phyloP scores from a whole-genome alignment of 2,329 filamentous ascomycete genomes.

The Hirsutella rhossiliensis region DNA sequence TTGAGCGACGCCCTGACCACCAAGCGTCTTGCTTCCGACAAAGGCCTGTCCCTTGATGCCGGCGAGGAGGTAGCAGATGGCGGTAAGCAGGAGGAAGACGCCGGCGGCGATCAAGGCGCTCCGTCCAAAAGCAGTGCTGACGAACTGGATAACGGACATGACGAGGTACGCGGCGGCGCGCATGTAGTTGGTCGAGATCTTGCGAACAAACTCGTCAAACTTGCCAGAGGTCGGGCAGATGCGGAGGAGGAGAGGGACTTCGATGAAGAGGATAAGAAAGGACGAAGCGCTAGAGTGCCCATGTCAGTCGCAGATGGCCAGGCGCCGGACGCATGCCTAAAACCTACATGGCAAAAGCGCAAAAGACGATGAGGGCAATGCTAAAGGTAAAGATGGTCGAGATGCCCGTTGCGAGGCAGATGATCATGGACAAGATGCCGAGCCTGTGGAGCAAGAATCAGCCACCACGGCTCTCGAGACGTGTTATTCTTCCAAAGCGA shows the following conservation, averaged over 20 bases:
- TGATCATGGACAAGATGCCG: constrained; percentile 57
- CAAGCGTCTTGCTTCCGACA: constrained; percentile 89
- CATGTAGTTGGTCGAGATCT: constrained; percentile 93
- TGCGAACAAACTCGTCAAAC: constrained; percentile 84
- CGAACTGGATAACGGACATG: constrained; percentile 77
- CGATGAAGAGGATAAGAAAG: constrained; percentile 70
- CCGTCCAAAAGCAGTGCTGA: constrained; percentile 53
- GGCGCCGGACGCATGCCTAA: too few relatives aligned
- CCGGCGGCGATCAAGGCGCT: constrained; percentile 79
- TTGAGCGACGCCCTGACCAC: constrained; percentile 85
- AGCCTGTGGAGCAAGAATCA: constrained; percentile 33
- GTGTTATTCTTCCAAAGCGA: too few relatives aligned
- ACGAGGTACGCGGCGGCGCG: constrained; percentile 74
- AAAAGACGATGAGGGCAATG: constrained; percentile 36
- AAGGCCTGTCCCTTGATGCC: constrained; percentile 76
- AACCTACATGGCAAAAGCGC: constrained; percentile 41
- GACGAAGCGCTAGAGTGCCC: constrained; percentile 44
- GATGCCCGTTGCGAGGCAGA: constrained; percentile 58
- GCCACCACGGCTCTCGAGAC: background rate
- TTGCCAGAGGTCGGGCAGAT: constrained; percentile 90
- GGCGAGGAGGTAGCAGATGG: constrained; percentile 68
- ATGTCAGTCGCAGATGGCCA: constrained; percentile 2
- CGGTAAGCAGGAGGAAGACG: constrained; percentile 66
- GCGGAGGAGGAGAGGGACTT: constrained; percentile 87
- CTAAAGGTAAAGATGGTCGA: constrained; percentile 51